Evolutionary conservation across 1,139 yeast species (phyloP).

Genomic region (Taiozyma sp.): DNA sequence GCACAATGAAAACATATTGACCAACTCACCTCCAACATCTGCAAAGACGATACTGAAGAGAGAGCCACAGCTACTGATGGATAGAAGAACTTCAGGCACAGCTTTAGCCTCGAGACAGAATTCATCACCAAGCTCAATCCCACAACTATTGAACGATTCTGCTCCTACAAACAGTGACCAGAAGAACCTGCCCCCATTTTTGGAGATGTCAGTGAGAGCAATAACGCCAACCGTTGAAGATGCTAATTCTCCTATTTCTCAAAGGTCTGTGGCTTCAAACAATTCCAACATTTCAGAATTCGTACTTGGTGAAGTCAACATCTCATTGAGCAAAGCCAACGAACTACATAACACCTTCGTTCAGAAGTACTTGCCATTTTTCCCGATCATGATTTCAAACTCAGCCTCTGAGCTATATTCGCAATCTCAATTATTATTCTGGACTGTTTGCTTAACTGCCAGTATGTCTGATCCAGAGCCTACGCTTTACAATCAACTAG

Average conservation of each 20-base stretch:
- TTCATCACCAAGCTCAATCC: slow-evolving; percentile 23
- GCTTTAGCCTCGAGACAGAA: slow-evolving; percentile 20
- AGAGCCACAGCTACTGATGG: slow-evolving; percentile 31
- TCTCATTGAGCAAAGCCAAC: slow-evolving; percentile 63
- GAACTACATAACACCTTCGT: slow-evolving; percentile 69
- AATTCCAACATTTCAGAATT: slow-evolving; percentile 46
- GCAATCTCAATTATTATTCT: slow-evolving; percentile 79
- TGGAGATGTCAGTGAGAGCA: slow-evolving; percentile 31
- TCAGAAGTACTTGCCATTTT: slow-evolving; percentile 62
- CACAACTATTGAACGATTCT: slow-evolving; percentile 34
- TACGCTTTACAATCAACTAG: slow-evolving; percentile 66
- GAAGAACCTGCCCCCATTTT: slow-evolving; percentile 29
- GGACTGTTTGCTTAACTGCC: slow-evolving; percentile 89
- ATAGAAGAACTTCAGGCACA: slow-evolving; percentile 23
- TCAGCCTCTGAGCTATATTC: slow-evolving; percentile 76
- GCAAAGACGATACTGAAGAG: slow-evolving; percentile 29
- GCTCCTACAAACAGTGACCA: slow-evolving; percentile 31
- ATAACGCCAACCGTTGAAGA: slow-evolving; percentile 23
- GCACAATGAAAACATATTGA: slow-evolving; percentile 1
- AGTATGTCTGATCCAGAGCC: slow-evolving; percentile 88
- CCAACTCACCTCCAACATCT: slow-evolving; percentile 18
- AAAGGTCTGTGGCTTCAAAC: slow-evolving; percentile 28
- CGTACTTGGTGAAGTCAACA: slow-evolving; percentile 66
- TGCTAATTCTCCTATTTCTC: slow-evolving; percentile 19
- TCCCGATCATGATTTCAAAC: slow-evolving; percentile 73